A percentile compares a stretch with the other conserved stretches of the same genome.
Evolutionary conservation across 2,329 filamentous ascomycete genomes (phyloP).

Genomic region (Cordyceps farinosa): DNA sequence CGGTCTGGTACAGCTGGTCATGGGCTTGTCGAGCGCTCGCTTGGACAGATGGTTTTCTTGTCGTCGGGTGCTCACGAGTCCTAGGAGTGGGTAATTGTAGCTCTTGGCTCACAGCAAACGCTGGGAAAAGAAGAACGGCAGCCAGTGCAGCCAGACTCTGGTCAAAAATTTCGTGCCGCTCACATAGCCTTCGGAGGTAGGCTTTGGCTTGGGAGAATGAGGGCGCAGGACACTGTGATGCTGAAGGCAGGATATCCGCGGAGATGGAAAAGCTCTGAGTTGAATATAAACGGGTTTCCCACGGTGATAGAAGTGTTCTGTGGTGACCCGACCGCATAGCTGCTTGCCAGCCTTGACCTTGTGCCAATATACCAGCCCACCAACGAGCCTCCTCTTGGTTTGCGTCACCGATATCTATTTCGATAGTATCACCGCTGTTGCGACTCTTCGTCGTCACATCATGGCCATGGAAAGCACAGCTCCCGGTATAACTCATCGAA

Average conservation of each 20-base stretch:
- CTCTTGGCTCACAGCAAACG: background rate
- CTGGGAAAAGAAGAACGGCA: background rate
- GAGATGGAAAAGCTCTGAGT: background rate
- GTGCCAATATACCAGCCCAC: conserved; percentile 3
- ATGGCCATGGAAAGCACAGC: background rate
- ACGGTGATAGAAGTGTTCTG: background rate
- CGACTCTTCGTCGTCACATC: no score
- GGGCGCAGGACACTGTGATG: background rate
- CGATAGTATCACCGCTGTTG: background rate
- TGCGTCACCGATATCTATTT: conserved; percentile 2
- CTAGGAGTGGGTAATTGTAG: conserved; percentile 1
- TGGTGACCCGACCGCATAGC: background rate
- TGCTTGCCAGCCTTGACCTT: conserved; percentile 1
- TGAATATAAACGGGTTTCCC: background rate
- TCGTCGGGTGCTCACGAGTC: background rate
- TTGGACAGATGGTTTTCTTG: background rate
- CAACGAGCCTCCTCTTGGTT: background rate
- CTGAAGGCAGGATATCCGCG: background rate
- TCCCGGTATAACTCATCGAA: background rate
- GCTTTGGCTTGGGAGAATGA: background rate
- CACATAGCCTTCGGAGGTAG: background rate
- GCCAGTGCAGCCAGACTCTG: background rate
- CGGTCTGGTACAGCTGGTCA: conserved; percentile 1
- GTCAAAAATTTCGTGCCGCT: background rate
- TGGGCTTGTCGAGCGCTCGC: background rate